A percentile compares a stretch with the other conserved stretches of the same genome.
phyloP scores from a whole-genome alignment of 2,329 filamentous ascomycete species.

The Paracamarosporium sp. region DNA sequence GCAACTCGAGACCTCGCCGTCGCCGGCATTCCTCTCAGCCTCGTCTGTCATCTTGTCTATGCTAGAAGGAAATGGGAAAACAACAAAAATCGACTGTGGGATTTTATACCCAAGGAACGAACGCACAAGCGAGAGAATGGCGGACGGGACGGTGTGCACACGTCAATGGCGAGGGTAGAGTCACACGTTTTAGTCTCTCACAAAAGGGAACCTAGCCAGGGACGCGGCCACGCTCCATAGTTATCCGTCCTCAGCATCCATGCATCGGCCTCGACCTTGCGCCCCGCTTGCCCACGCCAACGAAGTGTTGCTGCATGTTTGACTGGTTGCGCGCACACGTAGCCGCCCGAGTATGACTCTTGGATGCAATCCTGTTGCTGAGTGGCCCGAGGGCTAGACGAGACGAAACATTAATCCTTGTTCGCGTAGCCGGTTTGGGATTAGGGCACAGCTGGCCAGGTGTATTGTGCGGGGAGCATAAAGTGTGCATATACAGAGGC shows the following conservation, averaged over 20 bases:
- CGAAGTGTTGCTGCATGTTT: slow-evolving; percentile 41
- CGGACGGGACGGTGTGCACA: slow-evolving; percentile 7
- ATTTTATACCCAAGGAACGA: slow-evolving; percentile 22
- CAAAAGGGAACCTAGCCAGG: slow-evolving; percentile 4
- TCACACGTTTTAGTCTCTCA: slow-evolving; percentile 8
- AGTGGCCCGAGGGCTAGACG: slow-evolving; percentile 24
- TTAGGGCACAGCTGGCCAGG: neutral
- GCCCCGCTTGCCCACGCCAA: slow-evolving; percentile 7
- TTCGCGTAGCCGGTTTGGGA: neutral
- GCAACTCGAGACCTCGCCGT: slow-evolving; percentile 39
- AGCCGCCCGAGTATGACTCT: slow-evolving; percentile 28
- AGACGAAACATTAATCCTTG: neutral
- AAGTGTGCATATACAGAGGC: slow-evolving; percentile 1
- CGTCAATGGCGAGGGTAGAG: slow-evolving; percentile 8
- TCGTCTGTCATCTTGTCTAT: slow-evolving; percentile 32
- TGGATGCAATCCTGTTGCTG: slow-evolving; percentile 24
- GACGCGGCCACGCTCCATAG: slow-evolving; percentile 31
- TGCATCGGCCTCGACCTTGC: slow-evolving; percentile 8
- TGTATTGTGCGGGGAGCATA: neutral
- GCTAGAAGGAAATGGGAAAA: slow-evolving; percentile 4
- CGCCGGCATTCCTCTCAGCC: slow-evolving; percentile 24
- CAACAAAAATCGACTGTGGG: slow-evolving; percentile 17
- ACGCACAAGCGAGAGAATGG: slow-evolving; percentile 11
- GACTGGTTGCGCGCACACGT: slow-evolving; percentile 34
- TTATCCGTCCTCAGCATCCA: slow-evolving; percentile 34